Base-by-base conservation (phyloP, 257 asterid species). In the Lycium ferocissimum region DNA sequence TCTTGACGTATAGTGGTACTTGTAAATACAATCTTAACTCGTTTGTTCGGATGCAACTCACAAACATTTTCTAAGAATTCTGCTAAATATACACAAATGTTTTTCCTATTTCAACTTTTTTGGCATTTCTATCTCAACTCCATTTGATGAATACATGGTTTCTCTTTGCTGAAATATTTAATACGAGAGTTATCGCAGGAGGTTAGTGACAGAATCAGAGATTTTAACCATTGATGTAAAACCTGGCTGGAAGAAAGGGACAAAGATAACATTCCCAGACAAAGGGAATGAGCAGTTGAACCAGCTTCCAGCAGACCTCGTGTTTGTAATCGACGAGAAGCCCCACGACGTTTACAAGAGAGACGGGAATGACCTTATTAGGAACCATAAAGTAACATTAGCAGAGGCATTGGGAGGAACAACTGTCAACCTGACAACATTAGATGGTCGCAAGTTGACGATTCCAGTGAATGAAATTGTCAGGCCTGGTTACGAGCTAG, bases 241-340 rank as follows among this genome's bases (percentile, higher is more conserved):
- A 91, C 98, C 99, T 1, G 98, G 98, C 0, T 96, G 99, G 99
- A 96, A 89, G 81, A 95, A 89, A 75, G 99, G 98, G 10, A 95
- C 98, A 17, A 95, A 94, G 91, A 92, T 96, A 66, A 95, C 97
- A 5, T 96, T 96, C 62, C 96, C 90, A 4, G 98, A 93, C 91
- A 94, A 96, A 90, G 98, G 99, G 1, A 95, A 96, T 38, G 97
- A 95, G 85, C 97, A 95, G 61, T 91, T 71, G 53, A 90, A 92
- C 43, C 97, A 94, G 88, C 95, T 94, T 12, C 92, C 99, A 0
- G 98, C 97, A 35, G 99, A 96, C 66, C 93, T 96, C 0, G 94
- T 93, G 40, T 96, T 96, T 56, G 94, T 96, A 65, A 93, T 96
- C 2, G 97, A 94, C 2, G 98, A 95, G 88, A 96, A 93, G 93